These are phyloP conservation scores for Isatis lusitanica DNA, from an alignment of 441 rosid species.

Conservation along the genomic window DNA sequence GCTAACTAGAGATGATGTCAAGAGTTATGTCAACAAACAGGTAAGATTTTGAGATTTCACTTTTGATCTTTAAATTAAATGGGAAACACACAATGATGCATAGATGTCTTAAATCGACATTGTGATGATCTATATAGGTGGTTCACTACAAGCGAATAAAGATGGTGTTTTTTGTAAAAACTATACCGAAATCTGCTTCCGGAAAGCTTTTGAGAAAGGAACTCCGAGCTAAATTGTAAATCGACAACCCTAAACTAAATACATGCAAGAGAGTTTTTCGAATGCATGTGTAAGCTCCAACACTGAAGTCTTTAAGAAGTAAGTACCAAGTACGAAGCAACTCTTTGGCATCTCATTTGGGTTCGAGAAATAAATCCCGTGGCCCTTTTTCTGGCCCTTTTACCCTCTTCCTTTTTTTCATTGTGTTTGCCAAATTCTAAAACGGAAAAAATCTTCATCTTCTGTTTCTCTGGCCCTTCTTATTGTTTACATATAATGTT, in stretches of 20 bases:
- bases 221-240: constrained; percentile 40
- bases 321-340: background rate
- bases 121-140: constrained; percentile 39
- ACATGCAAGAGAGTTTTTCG: constrained; percentile 8
- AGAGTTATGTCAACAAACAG: constrained; percentile 64
- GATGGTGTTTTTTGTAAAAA: constrained; percentile 35
- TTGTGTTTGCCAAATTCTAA: too few species aligned
- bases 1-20: constrained; percentile 65
- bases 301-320: background rate
- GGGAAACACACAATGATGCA: background rate
- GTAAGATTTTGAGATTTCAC: constrained; percentile 29
- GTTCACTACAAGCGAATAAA: constrained; percentile 51
- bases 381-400: too few species aligned
- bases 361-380: too few species aligned
- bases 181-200: too few species aligned
- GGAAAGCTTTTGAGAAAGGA: constrained; percentile 44
- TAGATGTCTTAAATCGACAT: background rate
- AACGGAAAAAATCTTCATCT: too few species aligned
- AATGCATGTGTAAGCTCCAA: constrained; percentile 8
- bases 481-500: too few species aligned
- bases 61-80: background rate
- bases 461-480: too few species aligned
- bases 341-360: too few species aligned
- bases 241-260: background rate
- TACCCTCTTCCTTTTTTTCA: too few species aligned